Evolutionary conservation across 1,139 yeast species (phyloP).

Genomic region (Sugiyamaella castrensis): DNA sequence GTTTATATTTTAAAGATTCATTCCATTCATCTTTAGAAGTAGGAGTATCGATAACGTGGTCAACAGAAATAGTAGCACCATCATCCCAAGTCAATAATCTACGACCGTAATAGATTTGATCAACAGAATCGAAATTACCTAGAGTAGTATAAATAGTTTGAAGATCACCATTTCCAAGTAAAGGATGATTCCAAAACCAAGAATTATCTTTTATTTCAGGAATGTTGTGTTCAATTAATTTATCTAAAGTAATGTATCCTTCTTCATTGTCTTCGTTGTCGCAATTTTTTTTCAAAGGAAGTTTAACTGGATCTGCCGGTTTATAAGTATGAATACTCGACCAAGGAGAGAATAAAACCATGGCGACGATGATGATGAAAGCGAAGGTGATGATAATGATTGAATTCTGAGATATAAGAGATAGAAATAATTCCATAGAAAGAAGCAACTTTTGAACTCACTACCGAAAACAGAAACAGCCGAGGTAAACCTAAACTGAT

Average conservation of each 20-base stretch:
- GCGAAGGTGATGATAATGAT: no score
- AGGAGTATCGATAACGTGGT: conserved; percentile 62
- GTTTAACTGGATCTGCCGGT: conserved; percentile 33
- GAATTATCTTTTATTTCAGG: conserved; percentile 48
- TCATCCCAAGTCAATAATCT: conserved; percentile 59
- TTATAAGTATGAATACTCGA: conserved; percentile 20
- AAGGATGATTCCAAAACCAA: conserved; percentile 58
- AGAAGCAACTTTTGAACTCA: no score
- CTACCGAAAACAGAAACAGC: no score
- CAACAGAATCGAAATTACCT: conserved; percentile 51
- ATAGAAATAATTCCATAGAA: not conserved
- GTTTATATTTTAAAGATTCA: conserved; percentile 49
- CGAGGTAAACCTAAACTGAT: no score
- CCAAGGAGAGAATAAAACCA: conserved; percentile 3
- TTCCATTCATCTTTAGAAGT: conserved; percentile 47
- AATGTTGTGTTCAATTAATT: conserved; percentile 43
- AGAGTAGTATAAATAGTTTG: conserved; percentile 70
- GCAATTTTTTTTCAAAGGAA: conserved; percentile 31
- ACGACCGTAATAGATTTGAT: conserved; percentile 72
- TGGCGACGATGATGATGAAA: no score
- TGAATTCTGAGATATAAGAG: not conserved
- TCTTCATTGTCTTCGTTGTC: conserved; percentile 23
- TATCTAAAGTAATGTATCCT: conserved; percentile 36
- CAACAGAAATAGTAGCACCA: conserved; percentile 71
- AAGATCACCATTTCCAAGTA: conserved; percentile 65